Percentiles rank a stretch among this genome's conserved stretches.
Evolutionary conservation across 345 rosid genomes (phyloP).

Genomic region (Pistacia vera): DNA sequence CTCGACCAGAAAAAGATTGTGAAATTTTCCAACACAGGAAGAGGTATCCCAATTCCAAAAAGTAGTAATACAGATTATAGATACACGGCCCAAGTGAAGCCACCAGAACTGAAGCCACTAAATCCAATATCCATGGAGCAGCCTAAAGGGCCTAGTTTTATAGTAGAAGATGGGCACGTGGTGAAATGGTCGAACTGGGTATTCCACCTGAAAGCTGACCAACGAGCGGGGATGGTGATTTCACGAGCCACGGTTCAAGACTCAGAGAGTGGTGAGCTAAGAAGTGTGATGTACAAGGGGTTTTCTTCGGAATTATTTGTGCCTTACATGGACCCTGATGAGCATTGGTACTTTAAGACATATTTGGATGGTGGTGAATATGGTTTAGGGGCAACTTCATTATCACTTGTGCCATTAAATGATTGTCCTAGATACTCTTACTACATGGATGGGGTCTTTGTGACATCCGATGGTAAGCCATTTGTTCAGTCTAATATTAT

Average conservation of each 20-base stretch:
- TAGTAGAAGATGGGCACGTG: conserved; percentile 45
- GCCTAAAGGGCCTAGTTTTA: conserved; percentile 67
- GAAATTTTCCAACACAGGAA: conserved; percentile 36
- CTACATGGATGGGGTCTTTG: conserved; percentile 61
- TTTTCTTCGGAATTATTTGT: conserved; percentile 65
- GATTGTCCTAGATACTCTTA: conserved; percentile 61
- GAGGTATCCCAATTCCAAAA: conserved; percentile 39
- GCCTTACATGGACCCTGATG: conserved; percentile 72
- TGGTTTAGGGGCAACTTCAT: conserved; percentile 49
- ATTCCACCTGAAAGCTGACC: conserved; percentile 70
- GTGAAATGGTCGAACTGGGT: conserved; percentile 78
- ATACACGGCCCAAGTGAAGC: conserved; percentile 21
- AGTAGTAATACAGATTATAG: conserved; percentile 43
- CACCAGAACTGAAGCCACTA: conserved; percentile 25
- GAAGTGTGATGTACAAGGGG: conserved; percentile 74
- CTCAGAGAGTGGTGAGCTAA: conserved; percentile 46
- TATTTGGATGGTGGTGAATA: conserved; percentile 76
- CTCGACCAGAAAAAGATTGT: conserved; percentile 36
- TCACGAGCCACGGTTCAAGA: conserved; percentile 57
- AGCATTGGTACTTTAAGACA: conserved; percentile 70
- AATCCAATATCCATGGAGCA: conserved; percentile 71
- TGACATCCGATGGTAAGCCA: conserved; percentile 49
- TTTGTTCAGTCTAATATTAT: conserved; percentile 50
- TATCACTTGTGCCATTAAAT: conserved; percentile 60
- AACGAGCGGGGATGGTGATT: conserved; percentile 62